Evolutionary conservation across 441 rosid genomes (phyloP), one percentile per base, ranked within the genome.

Genomic region (Syzygium malaccense): DNA sequence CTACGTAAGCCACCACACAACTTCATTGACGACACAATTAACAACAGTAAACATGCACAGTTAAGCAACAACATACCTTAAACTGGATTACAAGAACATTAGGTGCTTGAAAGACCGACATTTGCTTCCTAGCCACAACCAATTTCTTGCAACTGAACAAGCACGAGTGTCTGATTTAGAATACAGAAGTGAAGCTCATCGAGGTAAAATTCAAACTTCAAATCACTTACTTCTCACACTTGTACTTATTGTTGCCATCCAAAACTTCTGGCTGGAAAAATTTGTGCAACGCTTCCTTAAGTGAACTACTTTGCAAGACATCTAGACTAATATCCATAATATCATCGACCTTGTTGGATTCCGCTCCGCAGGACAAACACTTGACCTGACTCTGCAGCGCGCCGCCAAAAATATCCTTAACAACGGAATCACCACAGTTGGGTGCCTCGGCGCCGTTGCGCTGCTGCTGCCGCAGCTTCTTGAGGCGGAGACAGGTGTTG

Each of bases 291-390:
- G 99, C 98, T n/a, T 98, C 99, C 85, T 91, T 92, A 28, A 98
- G 90, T 2, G 99, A 97, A 91, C 51, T 90, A 87, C 96, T 91
- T 86, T 94, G 91, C 92, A 94, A 90, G 89, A 98, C 91, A 64
- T 97, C 99, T 86, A 98, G 96, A 91, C 98, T 97, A 58, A 98
- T 93, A 93, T 97, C 99, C 99, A 97, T 97, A 89, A 96, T 96
- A 91, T 98, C 99, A 91, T 98, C 99, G 5, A 97, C 93, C 91
- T 96, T 96, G 92, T 96, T 96, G 2, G 98, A 97, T 93, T 97
- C 99, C 1, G 90, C 91, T 88, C 97, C 95, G 86, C 99, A 98
- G 4, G 96, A 93, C 93, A 96, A 90, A 89, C 99, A 98, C 93
- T 96, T 97, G 26, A 98, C 96, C 93, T 97, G 99, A 87, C 99